Conservation (phyloP, 1,139 yeast genomes). For the Diutina siamensis region DNA sequence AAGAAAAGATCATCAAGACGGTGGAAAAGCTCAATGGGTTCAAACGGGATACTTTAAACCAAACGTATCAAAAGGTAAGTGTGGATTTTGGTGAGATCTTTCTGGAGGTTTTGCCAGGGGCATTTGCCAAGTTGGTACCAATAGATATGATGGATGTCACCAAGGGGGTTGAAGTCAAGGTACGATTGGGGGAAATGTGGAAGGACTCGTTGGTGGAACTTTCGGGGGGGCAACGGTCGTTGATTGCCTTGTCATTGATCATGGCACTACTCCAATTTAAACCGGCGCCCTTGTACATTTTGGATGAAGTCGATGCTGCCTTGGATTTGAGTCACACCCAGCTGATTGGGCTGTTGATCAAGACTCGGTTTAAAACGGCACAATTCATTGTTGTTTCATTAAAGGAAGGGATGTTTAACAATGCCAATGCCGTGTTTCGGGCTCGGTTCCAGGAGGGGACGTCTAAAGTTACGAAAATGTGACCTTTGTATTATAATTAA, state of each 20-base stretch:
- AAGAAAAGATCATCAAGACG: slow-evolving; percentile 80
- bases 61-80: slow-evolving; percentile 80
- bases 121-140: slow-evolving; percentile 83
- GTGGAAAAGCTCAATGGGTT: slow-evolving; percentile 78
- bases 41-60: slow-evolving; percentile 70
- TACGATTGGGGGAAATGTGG: slow-evolving; percentile 87
- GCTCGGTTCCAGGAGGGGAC: slow-evolving; percentile 96
- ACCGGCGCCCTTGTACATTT: slow-evolving; percentile 96
- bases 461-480: slow-evolving; percentile 68
- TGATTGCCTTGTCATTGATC: slow-evolving; percentile 82
- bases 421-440: slow-evolving; percentile 88
- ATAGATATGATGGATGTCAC: slow-evolving; percentile 73
- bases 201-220: slow-evolving; percentile 90
- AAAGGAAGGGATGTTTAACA: slow-evolving; percentile 97
- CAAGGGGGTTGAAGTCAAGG: slow-evolving; percentile 85
- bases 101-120: slow-evolving; percentile 78
- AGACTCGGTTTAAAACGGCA: slow-evolving; percentile 87
- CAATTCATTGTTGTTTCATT: slow-evolving; percentile 94
- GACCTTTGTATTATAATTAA: too few species aligned
- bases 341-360: slow-evolving; percentile 91
- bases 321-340: slow-evolving; percentile 94
- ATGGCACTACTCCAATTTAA: slow-evolving; percentile 86
- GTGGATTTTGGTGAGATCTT: slow-evolving; percentile 89
- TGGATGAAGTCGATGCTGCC: slow-evolving; percentile 98
- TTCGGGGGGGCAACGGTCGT: slow-evolving; percentile 94